A percentile compares a stretch with the other conserved stretches of the same genome.
Evolutionary conservation across 2,329 filamentous ascomycete species (phyloP).

Genomic region (Apiospora marii): DNA sequence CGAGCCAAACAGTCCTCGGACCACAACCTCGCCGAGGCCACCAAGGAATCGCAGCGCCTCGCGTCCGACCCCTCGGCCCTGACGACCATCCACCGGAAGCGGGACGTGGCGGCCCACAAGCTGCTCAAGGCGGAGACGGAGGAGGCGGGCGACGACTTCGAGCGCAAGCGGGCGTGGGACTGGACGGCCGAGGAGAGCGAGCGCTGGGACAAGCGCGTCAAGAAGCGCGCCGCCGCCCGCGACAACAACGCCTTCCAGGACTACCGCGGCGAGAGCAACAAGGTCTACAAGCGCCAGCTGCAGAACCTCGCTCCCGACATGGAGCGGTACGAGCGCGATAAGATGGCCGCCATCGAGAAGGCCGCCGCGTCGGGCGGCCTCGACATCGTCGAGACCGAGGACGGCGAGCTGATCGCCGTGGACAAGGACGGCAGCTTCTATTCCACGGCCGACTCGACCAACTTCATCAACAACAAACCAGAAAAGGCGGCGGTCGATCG

Average conservation of each 20-base stretch:
- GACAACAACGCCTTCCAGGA: slow-evolving; percentile 92
- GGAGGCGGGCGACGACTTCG: slow-evolving; percentile 87
- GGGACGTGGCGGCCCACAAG: slow-evolving; percentile 89
- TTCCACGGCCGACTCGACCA: slow-evolving; percentile 82
- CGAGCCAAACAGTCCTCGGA: slow-evolving; percentile 76
- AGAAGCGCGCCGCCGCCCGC: slow-evolving; percentile 81
- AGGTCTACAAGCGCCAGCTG: slow-evolving; percentile 93
- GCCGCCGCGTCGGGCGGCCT: slow-evolving; percentile 85
- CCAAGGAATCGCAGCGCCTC: slow-evolving; percentile 81
- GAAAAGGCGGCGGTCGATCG: slow-evolving; percentile 87
- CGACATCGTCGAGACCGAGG: slow-evolving; percentile 94
- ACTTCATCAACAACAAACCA: slow-evolving; percentile 85
- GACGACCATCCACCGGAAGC: slow-evolving; percentile 80
- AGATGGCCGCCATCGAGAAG: slow-evolving; percentile 83
- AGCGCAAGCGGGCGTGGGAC: slow-evolving; percentile 98
- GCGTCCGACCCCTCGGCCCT: slow-evolving; percentile 81
- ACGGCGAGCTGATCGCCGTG: slow-evolving; percentile 92
- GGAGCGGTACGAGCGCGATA: slow-evolving; percentile 86
- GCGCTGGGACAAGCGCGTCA: slow-evolving; percentile 88
- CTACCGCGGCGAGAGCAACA: slow-evolving; percentile 85
- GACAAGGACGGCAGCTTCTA: slow-evolving; percentile 93
- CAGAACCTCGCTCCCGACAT: slow-evolving; percentile 78
- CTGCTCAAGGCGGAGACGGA: slow-evolving; percentile 91
- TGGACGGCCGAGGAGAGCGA: slow-evolving; percentile 97
- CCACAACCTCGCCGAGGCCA: slow-evolving; percentile 84